A percentile compares a stretch with the other conserved stretches of the same genome.
Evolutionary conservation across 2,329 filamentous ascomycete species (phyloP).

Genomic region (Trichoderma lentiforme): DNA sequence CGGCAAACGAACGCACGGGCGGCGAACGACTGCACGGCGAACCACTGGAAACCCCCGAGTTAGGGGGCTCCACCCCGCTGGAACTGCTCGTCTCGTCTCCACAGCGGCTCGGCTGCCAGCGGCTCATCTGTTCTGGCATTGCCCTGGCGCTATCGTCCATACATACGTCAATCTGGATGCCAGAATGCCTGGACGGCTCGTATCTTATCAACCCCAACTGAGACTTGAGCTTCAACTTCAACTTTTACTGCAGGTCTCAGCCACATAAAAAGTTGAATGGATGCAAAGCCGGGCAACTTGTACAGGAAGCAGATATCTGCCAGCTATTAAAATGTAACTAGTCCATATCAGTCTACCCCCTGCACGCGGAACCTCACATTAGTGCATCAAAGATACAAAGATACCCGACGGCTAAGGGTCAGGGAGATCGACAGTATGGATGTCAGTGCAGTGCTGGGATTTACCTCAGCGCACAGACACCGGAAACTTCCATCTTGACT

Average conservation of each 20-base stretch:
- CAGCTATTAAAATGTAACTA: background rate
- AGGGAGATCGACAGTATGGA: background rate
- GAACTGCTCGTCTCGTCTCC: background rate
- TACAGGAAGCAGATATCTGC: background rate
- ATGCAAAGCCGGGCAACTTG: too few relatives aligned
- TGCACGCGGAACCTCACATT: background rate
- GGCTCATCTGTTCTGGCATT: background rate
- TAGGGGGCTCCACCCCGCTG: background rate
- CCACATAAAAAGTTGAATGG: background rate
- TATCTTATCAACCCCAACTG: background rate
- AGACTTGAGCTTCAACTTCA: background rate
- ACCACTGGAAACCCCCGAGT: background rate
- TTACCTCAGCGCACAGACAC: background rate
- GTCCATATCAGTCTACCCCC: background rate
- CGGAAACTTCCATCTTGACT: too few relatives aligned
- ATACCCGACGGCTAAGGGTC: background rate
- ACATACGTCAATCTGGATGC: too few relatives aligned
- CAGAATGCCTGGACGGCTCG: background rate
- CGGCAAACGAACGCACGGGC: background rate
- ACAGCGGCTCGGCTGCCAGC: constrained; percentile 19
- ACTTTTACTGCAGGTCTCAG: background rate
- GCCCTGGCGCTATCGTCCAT: background rate
- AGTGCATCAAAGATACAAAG: background rate
- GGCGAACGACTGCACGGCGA: background rate
- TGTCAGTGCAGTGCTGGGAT: background rate